These are phyloP conservation scores for Nothophaeocryptopus gaeumannii DNA, from an alignment of 2,329 filamentous ascomycete genomes.

Conservation along the genomic window DNA sequence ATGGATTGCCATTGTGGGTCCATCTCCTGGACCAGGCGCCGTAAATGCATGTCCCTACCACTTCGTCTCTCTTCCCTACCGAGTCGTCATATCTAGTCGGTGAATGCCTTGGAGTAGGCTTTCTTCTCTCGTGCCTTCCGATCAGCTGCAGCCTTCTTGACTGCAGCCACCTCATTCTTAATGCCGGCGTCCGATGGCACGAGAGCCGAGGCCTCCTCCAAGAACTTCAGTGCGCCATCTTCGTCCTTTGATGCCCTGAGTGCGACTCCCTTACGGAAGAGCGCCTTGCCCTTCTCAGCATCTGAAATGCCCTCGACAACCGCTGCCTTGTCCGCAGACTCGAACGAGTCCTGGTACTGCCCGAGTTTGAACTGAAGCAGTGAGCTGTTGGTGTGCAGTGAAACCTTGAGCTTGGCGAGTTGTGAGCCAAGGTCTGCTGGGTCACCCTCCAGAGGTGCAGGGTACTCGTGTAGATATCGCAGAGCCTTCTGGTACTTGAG, in stretches of 20 bases:
- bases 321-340: constrained; percentile 70
- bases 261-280: constrained; percentile 80
- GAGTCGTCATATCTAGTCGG: constrained; percentile 35
- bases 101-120: constrained; percentile 88
- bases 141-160: constrained; percentile 73
- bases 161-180: constrained; percentile 67
- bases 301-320: constrained; percentile 63
- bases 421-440: constrained; percentile 63
- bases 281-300: constrained; percentile 81
- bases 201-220: constrained; percentile 45
- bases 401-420: constrained; percentile 74
- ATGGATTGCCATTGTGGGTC: too few relatives aligned
- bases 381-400: constrained; percentile 83
- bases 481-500: constrained; percentile 94
- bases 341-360: constrained; percentile 66
- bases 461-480: constrained; percentile 83
- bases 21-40: not conserved
- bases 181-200: constrained; percentile 71
- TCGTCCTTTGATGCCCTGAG: constrained; percentile 75
- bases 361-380: constrained; percentile 80
- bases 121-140: constrained; percentile 85
- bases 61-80: not conserved
- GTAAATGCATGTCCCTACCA: not conserved
- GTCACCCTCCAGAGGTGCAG: constrained; percentile 66
- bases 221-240: constrained; percentile 61